Evolutionary conservation across 805 yeast genomes (phyloP), one percentile per base, ranked within the genome.

Genomic region (Zygotorulaspora chibaensis): DNA sequence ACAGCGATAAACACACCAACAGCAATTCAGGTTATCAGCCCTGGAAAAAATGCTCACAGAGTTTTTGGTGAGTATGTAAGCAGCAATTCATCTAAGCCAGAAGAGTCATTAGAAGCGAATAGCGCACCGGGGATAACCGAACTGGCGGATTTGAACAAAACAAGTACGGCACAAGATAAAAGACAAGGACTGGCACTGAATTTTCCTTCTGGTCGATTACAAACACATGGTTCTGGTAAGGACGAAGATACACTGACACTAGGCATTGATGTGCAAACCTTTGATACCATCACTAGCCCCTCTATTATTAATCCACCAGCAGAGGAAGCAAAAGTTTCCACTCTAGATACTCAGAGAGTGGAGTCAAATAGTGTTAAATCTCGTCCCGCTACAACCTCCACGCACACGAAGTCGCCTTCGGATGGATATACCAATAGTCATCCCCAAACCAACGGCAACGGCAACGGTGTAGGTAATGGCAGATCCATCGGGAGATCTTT

Each of bases 401-500:
- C 3, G 15, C 42, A 38, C 9, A 23, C 23, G n/a, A 27, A 46
- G 46, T 37, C 48, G 40, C 28, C 53, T 44, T 34, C 41, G 16
- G 36, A 33, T 27, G 20, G 25, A 10, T 15, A 17, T 38, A 9
- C 17, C 18, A 28, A 28, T 13, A 9, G 25, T 10, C 16, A 3
- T 5, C 20, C 20, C 11, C 50, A 13, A 45, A 47, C 40, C 20
- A 38, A 43, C 13, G 40, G 50, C 20, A 38, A 43, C 13, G 40
- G 50, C 16, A 16, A 10, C 16, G 43, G 51, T 23, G 52, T 51
- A 2, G 51, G 46, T 23, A 46, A 46, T 9, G 25, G 25, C 20
- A 50, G 45, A 13, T 59, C 53, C 33, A 33, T 65, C 3, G 58
- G 62, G 6, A 58, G 71, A 45, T 63, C 70, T 1, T 56, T 67